A percentile compares a stretch with the other conserved stretches of the same genome.
Conservation (phyloP, 192 early-diverging fungal species). For the Coemansia sp. region DNA sequence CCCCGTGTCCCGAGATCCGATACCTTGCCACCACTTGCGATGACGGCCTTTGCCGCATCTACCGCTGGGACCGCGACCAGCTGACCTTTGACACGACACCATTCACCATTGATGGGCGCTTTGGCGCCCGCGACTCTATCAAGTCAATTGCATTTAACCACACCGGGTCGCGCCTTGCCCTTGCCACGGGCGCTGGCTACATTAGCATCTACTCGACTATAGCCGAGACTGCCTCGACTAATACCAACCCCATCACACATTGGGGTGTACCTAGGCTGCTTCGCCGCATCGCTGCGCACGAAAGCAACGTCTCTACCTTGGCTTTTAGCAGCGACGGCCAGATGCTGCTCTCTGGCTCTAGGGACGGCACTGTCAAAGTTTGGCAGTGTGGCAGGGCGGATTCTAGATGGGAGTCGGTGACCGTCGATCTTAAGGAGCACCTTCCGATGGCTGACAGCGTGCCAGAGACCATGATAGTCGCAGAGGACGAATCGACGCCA, state of each 20-base stretch:
- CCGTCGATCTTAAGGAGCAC: constrained; percentile 43
- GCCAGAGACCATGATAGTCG: constrained; percentile 9
- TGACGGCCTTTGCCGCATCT: constrained; percentile 72
- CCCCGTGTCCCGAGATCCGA: constrained; percentile 63
- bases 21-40: constrained; percentile 69
- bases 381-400: constrained; percentile 60
- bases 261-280: constrained; percentile 56
- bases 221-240: constrained; percentile 21
- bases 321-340: constrained; percentile 69
- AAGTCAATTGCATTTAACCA: constrained; percentile 70
- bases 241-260: not conserved
- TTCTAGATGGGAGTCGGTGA: constrained; percentile 60
- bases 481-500: constrained; percentile 2
- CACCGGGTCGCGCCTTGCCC: constrained; percentile 75
- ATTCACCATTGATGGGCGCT: constrained; percentile 53
- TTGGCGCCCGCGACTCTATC: constrained; percentile 53
- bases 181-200: constrained; percentile 74
- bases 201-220: constrained; percentile 76
- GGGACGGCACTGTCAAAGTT: constrained; percentile 76
- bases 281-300: constrained; percentile 66
- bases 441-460: constrained; percentile 9
- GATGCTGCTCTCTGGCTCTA: constrained; percentile 68
- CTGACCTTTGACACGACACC: constrained; percentile 60
- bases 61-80: constrained; percentile 63
- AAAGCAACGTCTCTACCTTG: constrained; percentile 70